Percentiles rank a stretch among this genome's conserved stretches.
These are phyloP conservation scores for Trametes pubescens DNA, from an alignment of 1,284 basidiomycete genomes.

Conservation along the genomic window DNA sequence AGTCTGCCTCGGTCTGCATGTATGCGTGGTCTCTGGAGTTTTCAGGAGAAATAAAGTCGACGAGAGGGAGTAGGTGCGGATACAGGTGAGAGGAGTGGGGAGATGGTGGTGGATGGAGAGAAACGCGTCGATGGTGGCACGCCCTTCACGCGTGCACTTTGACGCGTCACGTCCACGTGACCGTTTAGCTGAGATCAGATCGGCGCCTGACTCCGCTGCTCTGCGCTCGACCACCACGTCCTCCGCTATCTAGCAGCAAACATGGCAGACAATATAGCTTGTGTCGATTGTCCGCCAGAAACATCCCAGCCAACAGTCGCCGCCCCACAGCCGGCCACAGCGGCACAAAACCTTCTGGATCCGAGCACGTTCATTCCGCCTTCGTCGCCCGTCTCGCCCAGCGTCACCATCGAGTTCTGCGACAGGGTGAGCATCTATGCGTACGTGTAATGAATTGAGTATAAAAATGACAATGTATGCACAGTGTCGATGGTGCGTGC, in stretches of 20 bases:
- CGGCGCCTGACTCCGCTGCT: background rate
- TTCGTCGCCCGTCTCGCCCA: conserved; percentile 51
- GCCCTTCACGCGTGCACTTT: conserved; percentile 27
- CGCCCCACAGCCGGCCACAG: conserved; percentile 4
- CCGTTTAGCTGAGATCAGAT: conserved; percentile 20
- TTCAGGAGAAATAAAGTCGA: background rate
- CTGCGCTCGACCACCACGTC: background rate
- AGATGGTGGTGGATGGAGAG: conserved; percentile 22
- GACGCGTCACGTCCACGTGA: conserved; percentile 34
- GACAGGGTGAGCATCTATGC: conserved; percentile 70
- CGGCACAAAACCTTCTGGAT: conserved; percentile 50
- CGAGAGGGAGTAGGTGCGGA: background rate
- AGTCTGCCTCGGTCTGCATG: conserved; percentile 37
- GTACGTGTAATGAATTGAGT: conserved; percentile 15
- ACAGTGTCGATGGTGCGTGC: conserved; percentile 76
- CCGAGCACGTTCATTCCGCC: conserved; percentile 69
- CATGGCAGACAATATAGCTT: conserved; percentile 33
- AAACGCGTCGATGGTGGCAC: conserved; percentile 29
- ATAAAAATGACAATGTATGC: background rate
- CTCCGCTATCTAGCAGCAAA: background rate
- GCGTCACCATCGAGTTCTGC: conserved; percentile 83
- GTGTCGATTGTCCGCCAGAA: conserved; percentile 36
- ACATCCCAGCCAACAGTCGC: background rate
- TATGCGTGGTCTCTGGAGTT: background rate
- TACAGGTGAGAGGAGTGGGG: background rate